Conservation (phyloP, 106 monocot genomes). For the Narthecium ossifragum region DNA sequence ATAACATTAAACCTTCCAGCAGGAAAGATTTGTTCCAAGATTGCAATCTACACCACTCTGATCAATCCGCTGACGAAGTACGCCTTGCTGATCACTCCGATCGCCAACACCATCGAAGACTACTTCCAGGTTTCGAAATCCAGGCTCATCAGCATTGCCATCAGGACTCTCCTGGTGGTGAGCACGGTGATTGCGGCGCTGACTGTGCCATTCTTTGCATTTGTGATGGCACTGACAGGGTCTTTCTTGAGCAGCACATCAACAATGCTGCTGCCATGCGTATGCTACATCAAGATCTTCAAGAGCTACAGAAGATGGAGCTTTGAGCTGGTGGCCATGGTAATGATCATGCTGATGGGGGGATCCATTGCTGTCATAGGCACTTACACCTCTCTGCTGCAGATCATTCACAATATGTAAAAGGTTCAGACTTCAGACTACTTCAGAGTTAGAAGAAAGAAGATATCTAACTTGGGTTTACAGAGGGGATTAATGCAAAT, state of each 20-base stretch:
- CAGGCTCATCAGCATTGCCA: conserved; percentile 10
- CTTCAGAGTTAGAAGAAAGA: too few species aligned
- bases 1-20: conserved; percentile 56
- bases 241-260: conserved; percentile 69
- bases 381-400: conserved; percentile 50
- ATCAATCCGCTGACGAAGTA: conserved; percentile 73
- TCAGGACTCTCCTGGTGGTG: conserved; percentile 49
- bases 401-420: conserved; percentile 49
- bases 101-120: conserved; percentile 45
- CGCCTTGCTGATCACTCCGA: conserved; percentile 53
- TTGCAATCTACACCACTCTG: conserved; percentile 79
- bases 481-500: too few species aligned
- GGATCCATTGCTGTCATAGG: conserved; percentile 37
- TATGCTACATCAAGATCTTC: conserved; percentile 80
- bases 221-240: conserved; percentile 64
- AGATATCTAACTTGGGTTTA: too few species aligned
- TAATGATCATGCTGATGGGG: conserved; percentile 40
- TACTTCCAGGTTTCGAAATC: conserved; percentile 27
- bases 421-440: not conserved
- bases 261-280: conserved; percentile 65
- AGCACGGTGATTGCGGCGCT: conserved; percentile 56
- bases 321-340: conserved; percentile 21
- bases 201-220: conserved; percentile 66
- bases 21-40: conserved; percentile 39
- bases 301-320: conserved; percentile 15